Percentiles rank a stretch among this genome's conserved stretches.
Evolutionary conservation across 2,329 filamentous ascomycete genomes (phyloP).

Genomic region (Aspergillus brasiliensis): DNA sequence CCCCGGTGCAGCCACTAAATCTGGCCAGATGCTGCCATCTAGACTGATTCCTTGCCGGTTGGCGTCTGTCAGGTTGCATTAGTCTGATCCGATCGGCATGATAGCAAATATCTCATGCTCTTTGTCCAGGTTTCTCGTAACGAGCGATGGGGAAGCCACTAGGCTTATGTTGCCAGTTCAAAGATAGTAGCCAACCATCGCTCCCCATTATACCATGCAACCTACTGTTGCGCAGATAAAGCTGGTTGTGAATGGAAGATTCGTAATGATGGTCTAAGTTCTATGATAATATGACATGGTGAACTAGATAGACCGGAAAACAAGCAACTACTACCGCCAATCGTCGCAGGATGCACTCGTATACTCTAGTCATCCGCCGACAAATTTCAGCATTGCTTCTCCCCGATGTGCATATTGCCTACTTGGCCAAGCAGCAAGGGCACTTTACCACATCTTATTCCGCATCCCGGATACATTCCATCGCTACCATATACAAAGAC

Average conservation of each 20-base stretch:
- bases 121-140: background rate
- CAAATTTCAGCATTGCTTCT: rapidly evolving
- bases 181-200: no score
- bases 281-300: no score
- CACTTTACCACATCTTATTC: background rate
- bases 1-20: background rate
- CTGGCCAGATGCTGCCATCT: background rate
- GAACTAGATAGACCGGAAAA: no score
- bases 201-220: no score
- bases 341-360: no score
- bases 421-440: background rate
- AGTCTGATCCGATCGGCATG: background rate
- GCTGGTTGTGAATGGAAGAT: no score
- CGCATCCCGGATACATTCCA: background rate
- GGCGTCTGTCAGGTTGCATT: conserved; percentile 1
- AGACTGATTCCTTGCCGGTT: background rate
- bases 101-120: background rate
- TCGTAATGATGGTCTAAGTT: no score
- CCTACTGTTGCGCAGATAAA: no score
- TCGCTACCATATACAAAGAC: background rate
- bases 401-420: no score
- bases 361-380: no score
- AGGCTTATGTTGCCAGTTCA: no score
- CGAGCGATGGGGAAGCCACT: background rate
- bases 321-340: no score